Percentiles rank a stretch among this genome's conserved stretches.
These are phyloP conservation scores for Immersiella caudata DNA, from an alignment of 495 filamentous ascomycete genomes.

Conservation along the genomic window DNA sequence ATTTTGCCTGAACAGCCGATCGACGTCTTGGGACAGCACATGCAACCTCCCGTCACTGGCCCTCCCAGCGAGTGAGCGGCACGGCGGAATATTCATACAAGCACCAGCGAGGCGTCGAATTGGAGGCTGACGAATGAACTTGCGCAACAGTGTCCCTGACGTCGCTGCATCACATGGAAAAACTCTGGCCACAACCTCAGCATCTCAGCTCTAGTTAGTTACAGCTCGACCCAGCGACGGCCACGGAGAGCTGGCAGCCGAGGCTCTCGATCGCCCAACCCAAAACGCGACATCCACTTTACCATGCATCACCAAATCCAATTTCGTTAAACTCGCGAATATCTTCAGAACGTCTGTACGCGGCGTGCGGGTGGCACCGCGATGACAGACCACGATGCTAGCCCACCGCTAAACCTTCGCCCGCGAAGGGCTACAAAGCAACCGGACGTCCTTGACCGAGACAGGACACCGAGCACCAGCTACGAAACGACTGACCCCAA, in stretches of 20 bases:
- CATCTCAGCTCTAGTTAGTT: not conserved
- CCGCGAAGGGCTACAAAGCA: conserved; percentile 29
- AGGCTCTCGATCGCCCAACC: not conserved
- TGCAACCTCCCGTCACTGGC: no score
- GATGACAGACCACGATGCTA: conserved; percentile 36
- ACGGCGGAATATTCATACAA: not conserved
- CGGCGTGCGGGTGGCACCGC: conserved; percentile 24
- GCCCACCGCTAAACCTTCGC: conserved; percentile 26
- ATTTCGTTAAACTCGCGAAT: conserved; percentile 2
- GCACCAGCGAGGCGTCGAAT: not conserved
- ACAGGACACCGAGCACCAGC: conserved; percentile 15
- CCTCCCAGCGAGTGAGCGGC: no score
- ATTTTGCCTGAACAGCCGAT: conserved; percentile 3
- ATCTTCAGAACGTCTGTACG: conserved; percentile 19
- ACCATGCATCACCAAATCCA: conserved; percentile 20
- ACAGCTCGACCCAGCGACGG: not conserved
- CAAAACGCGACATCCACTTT: not conserved
- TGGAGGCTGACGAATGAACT: conserved; percentile 16
- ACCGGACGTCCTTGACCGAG: conserved; percentile 21
- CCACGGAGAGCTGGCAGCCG: not conserved
- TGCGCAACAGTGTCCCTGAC: conserved; percentile 19
- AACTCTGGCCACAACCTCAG: conserved; percentile 5
- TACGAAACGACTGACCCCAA: conserved; percentile 34
- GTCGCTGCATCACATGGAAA: conserved; percentile 21
- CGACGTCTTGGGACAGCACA: not conserved